Conservation (phyloP, 1,284 basidiomycete species). For the Marasmius fiardii region DNA sequence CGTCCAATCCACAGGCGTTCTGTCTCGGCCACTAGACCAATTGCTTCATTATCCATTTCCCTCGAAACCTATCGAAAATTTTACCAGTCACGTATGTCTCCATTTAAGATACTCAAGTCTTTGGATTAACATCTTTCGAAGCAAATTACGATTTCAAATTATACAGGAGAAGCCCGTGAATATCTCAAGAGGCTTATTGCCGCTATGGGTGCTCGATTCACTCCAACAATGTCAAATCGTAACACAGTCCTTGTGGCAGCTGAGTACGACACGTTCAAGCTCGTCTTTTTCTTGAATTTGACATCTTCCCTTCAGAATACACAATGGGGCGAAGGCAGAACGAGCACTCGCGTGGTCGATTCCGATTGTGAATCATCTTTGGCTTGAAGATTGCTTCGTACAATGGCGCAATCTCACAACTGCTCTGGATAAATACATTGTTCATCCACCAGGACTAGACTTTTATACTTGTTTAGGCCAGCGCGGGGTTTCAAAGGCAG, state of each 20-base stretch:
- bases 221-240: constrained; percentile 69
- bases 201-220: constrained; percentile 76
- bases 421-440: constrained; percentile 60
- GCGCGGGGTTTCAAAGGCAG: constrained; percentile 38
- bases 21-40: constrained; percentile 67
- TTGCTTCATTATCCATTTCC: constrained; percentile 53
- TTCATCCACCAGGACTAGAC: constrained; percentile 65
- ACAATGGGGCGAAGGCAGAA: constrained; percentile 64
- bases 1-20: constrained; percentile 59
- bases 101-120: neutral
- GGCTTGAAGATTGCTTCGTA: constrained; percentile 86
- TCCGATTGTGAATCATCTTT: constrained; percentile 83
- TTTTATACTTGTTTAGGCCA: constrained; percentile 59
- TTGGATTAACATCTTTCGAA: constrained; percentile 22
- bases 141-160: constrained; percentile 85
- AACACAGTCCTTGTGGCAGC: constrained; percentile 84
- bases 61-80: constrained; percentile 39
- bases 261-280: constrained; percentile 45
- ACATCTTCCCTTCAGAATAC: constrained; percentile 37
- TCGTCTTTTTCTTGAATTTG: no score
- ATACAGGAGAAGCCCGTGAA: constrained; percentile 79
- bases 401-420: constrained; percentile 70
- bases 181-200: constrained; percentile 83
- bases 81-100: constrained; percentile 38
- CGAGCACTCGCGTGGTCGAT: constrained; percentile 81